Evolutionary conservation across 2,329 filamentous ascomycete genomes (phyloP), one percentile per base, ranked within the genome.

Genomic region (Nothophoma quercina): DNA sequence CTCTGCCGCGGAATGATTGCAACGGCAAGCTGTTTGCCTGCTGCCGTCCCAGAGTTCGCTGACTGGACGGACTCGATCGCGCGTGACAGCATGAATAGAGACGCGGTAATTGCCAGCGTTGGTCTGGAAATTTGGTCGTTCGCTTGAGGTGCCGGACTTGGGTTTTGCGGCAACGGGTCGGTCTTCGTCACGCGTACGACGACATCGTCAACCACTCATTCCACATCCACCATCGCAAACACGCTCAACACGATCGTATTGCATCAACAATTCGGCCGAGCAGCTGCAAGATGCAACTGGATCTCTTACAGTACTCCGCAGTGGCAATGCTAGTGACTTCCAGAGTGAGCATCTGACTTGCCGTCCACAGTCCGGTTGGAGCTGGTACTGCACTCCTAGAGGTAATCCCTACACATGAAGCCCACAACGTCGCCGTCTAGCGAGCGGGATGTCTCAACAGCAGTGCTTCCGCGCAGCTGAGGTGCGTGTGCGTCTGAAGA

Each of bases 1-100:
- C 32, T 30, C 30, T 47, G 60, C 58, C 58, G 55, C 62, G 46
- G 51, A 52, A 50, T 58, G 47, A 63, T 58, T 60, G 51, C 34
- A 30, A 23, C 29, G 15, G 19, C 49, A 52, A 25, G 35, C 42
- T 36, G 30, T 26, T 36, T 36, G 42, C 49, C 35, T 52, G 42
- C 32, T 19, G 8, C 10, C 16, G 6, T 35, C n/a, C 21, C 22
- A 51, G 21, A 41, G 15, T 9, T 10, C 18, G 23, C 35, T 35
- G 19, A 43, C 26, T 39, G 43, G 43, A 53, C 43, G 43, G 50
- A 47, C 50, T 38, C 29, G 18, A 45, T 1, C 16, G 22, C 41
- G 22, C 25, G 32, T 42, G 26, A 23, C 32, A 18, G 47, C 40
- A 7, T 51, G 12, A 41, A 25, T 35, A 46, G 18, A 15, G 25